A percentile compares a stretch with the other conserved stretches of the same genome.
These are phyloP conservation scores for Neofusicoccum parvum DNA, from an alignment of 2,329 filamentous ascomycete genomes.

Conservation along the genomic window DNA sequence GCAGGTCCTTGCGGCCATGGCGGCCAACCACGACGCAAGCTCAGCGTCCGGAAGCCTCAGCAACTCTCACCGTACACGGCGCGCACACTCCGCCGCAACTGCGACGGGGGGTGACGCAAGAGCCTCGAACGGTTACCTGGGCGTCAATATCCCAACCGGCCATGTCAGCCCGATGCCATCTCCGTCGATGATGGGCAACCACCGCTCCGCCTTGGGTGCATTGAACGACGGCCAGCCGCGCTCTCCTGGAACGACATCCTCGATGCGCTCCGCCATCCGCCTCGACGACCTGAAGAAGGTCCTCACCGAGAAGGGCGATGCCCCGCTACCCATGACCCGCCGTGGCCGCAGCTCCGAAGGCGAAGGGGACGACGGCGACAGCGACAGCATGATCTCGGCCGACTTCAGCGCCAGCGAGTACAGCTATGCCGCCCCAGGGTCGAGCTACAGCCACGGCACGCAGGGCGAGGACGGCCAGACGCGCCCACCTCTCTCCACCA, in stretches of 20 bases:
- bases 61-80: conserved; percentile 4
- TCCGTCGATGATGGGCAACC: conserved; percentile 3
- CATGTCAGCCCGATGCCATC: conserved; percentile 19
- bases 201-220: conserved; percentile 13
- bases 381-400: conserved; percentile 71
- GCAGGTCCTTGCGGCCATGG: conserved; percentile 64
- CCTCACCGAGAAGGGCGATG: conserved; percentile 32
- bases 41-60: conserved; percentile 66
- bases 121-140: conserved; percentile 46
- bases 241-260: conserved; percentile 39
- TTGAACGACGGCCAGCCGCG: conserved; percentile 12
- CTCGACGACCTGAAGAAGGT: conserved; percentile 52
- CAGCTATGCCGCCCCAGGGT: conserved; percentile 48
- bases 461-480: not conserved
- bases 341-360: conserved; percentile 47
- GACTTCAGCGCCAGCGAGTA: conserved; percentile 69
- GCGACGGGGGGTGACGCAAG: conserved; percentile 1
- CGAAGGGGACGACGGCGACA: conserved; percentile 51
- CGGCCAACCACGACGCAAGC: conserved; percentile 68
- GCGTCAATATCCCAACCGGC: conserved; percentile 49
- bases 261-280: conserved; percentile 40
- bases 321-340: conserved; percentile 49
- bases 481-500: conserved; percentile 7
- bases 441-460: conserved; percentile 1
- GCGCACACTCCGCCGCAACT: conserved; percentile 22